phyloP scores from a whole-genome alignment of 2,329 filamentous ascomycete species.

The Fusarium staphyleae region DNA sequence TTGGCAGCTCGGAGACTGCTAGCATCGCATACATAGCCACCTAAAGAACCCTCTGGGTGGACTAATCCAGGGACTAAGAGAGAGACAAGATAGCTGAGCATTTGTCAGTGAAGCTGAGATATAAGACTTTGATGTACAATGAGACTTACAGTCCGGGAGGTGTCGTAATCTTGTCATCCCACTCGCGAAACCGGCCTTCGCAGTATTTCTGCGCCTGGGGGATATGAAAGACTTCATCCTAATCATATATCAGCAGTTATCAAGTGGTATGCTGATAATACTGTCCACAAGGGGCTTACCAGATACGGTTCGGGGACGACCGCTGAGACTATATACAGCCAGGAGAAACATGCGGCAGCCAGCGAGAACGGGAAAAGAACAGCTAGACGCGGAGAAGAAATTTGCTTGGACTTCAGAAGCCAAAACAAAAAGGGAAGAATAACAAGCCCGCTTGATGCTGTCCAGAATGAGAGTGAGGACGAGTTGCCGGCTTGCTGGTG shows the following conservation, averaged over 20 bases:
- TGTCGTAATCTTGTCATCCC: conserved; percentile 98
- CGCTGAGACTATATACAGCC: conserved; percentile 38
- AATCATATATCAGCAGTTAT: conserved; percentile 16
- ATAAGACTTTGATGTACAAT: not conserved
- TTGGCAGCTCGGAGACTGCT: conserved; percentile 58
- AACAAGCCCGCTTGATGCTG: conserved; percentile 17
- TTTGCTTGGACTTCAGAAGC: conserved; percentile 2
- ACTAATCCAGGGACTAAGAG: conserved; percentile 39
- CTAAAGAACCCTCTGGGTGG: conserved; percentile 9
- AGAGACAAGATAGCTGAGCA: conserved; percentile 56
- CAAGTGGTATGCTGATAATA: no score
- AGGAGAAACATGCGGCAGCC: conserved; percentile 28
- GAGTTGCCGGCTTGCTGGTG: not conserved
- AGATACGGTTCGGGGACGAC: conserved; percentile 62
- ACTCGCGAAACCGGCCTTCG: conserved; percentile 72
- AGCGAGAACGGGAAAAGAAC: conserved; percentile 29
- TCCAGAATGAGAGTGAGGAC: conserved; percentile 23
- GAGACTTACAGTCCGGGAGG: conserved; percentile 78
- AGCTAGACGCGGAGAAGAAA: not conserved
- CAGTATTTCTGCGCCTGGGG: conserved; percentile 92
- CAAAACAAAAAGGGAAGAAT: conserved; percentile 21
- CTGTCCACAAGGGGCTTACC: conserved; percentile 46
- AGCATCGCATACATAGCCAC: conserved; percentile 38
- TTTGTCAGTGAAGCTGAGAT: conserved; percentile 9
- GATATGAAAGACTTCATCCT: conserved; percentile 91